phyloP scores from a whole-genome alignment of 2,329 filamentous ascomycete species.

The Colletotrichum tanaceti region DNA sequence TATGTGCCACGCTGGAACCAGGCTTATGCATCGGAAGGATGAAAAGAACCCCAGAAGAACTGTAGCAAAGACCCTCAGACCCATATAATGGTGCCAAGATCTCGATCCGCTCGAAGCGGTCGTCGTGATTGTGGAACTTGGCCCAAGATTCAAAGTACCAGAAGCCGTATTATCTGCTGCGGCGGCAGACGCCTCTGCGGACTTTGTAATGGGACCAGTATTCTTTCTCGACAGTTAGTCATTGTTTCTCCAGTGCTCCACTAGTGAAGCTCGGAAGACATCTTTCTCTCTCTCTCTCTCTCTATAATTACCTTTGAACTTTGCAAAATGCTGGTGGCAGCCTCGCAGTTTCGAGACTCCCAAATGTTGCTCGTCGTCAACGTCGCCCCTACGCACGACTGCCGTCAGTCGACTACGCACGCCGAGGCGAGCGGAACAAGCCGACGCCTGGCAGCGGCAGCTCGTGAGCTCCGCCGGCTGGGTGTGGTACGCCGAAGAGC shows the following conservation, averaged over 20 bases:
- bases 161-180: neutral
- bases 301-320: too few species aligned
- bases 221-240: neutral
- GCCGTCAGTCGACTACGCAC: neutral
- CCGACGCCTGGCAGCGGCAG: slow-evolving; percentile 13
- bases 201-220: neutral
- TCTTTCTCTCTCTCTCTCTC: too few species aligned
- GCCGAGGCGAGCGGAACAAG: slow-evolving; percentile 17
- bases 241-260: too few species aligned
- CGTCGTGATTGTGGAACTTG: neutral
- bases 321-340: neutral
- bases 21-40: too few species aligned
- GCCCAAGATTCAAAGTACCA: neutral
- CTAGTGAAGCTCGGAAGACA: too few species aligned
- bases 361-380: neutral
- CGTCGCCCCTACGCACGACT: neutral
- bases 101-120: neutral
- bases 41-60: too few species aligned
- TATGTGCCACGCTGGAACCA: too few species aligned
- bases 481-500: neutral
- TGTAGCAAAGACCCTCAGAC: too few species aligned
- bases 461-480: slow-evolving; percentile 11
- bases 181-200: neutral
- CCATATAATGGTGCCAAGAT: too few species aligned
- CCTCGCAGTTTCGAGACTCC: slow-evolving; percentile 17